Evolutionary conservation across 2,329 filamentous ascomycete genomes (phyloP), one percentile per base, ranked within the genome.

Genomic region (Penicillium sp.): DNA sequence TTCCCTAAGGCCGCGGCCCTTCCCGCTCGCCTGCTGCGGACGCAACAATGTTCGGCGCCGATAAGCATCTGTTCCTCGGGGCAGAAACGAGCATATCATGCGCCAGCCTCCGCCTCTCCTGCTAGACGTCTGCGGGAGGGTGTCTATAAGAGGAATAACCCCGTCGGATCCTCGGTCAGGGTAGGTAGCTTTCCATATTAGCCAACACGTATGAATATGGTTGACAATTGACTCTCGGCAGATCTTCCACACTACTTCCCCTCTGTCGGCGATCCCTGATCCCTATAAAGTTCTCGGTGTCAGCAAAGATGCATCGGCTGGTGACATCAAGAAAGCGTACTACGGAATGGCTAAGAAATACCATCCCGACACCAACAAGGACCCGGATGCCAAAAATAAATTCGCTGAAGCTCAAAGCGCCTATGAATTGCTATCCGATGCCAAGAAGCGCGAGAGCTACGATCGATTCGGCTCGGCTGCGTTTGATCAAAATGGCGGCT

Each of bases 361-460:
- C 67, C 93, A 98, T 63, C 93, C 93, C 7, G 93, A 98, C 67
- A 97, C 93, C 28, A 98, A 97, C 77, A 97, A 97, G 69, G 93
- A 97, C 59, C 69, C 87, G 2, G 79, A 76, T n/a, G 90, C 93
- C 28, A 97, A 97, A 68, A 93, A 97, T 61, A 91, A 87, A 62
- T 98, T 98, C 62, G 80, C 85, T 54, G 91, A 96, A 59, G 88
- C 94, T 44, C 93, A 98, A 69, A 81, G 86, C 26, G 89, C 93
- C 20, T 98, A 98, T 71, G 93, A 98, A 69, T 77, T 96, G 34
- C 77, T 98, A 6, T 94, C 89, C 38, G 93, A 98, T 65, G 78
- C 90, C 3, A 85, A 95, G 70, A 98, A 97, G 78, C 87, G 85
- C 66, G 85, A 95, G 64, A 86, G 90, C 48, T 98, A 82, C 65